A percentile compares a stretch with the other conserved stretches of the same genome.
These are phyloP conservation scores for Drechmeria coniospora DNA, from an alignment of 2,329 filamentous ascomycete species.

Conservation along the genomic window DNA sequence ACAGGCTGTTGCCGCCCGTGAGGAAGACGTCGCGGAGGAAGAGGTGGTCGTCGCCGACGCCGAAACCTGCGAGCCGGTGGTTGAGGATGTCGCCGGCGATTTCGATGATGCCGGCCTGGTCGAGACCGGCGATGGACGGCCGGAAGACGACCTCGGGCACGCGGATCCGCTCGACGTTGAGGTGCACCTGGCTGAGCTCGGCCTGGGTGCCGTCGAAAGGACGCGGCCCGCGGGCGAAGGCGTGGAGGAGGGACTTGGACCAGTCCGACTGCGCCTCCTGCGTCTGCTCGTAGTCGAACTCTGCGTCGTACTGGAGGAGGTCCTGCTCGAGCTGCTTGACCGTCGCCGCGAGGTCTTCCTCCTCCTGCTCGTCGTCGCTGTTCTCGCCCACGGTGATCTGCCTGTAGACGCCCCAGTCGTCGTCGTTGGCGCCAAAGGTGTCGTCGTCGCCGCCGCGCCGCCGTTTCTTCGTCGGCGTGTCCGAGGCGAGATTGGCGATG, in stretches of 20 bases:
- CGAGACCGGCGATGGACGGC: constrained; percentile 77
- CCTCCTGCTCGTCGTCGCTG: constrained; percentile 81
- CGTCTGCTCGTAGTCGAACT: constrained; percentile 85
- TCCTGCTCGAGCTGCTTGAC: constrained; percentile 71
- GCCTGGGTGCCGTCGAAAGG: constrained; percentile 69
- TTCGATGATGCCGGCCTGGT: constrained; percentile 87
- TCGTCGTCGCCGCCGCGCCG: constrained; percentile 83
- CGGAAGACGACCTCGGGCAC: constrained; percentile 90
- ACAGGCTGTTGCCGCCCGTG: constrained; percentile 84
- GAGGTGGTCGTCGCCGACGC: constrained; percentile 52
- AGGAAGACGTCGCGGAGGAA: constrained; percentile 81
- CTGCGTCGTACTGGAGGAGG: constrained; percentile 70
- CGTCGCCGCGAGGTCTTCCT: constrained; percentile 64
- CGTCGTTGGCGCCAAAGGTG: constrained; percentile 90
- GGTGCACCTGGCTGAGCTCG: constrained; percentile 74
- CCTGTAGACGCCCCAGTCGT: constrained; percentile 95
- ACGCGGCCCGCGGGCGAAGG: constrained; percentile 75
- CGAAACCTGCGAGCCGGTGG: constrained; percentile 51
- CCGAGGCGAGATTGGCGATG: constrained; percentile 87
- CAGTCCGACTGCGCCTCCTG: constrained; percentile 87
- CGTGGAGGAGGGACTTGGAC: constrained; percentile 82
- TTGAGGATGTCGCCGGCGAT: constrained; percentile 81
- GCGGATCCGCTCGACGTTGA: constrained; percentile 92
- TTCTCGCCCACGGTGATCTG: constrained; percentile 72
- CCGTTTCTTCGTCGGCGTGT: constrained; percentile 71